Evolutionary conservation across 371 early-diverging fungal genomes (phyloP), one percentile per base, ranked within the genome.

Genomic region (Syncephalastrum monosporum): DNA sequence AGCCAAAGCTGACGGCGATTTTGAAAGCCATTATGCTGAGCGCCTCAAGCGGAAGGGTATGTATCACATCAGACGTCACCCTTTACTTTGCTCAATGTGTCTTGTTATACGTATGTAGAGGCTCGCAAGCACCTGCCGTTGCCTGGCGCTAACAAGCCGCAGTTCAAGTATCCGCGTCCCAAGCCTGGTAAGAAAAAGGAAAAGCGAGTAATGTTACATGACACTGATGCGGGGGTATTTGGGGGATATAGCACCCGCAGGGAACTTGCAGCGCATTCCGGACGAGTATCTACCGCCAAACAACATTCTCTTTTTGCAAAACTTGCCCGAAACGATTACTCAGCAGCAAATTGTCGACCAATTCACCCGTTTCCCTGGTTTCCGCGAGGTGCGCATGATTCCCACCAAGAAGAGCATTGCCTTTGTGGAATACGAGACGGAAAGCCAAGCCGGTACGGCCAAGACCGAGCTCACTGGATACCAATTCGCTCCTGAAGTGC

Each of bases 361-460:
- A 29, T 92, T 92, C 71, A 82, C 84, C 63, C 52, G 74, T 47
- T 88, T 89, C 68, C 78, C 86, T 42, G 98, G 98, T 5, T 96
- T 94, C 82, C 88, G 80, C 63, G 96, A 95, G 69, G 90, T 95
- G 15, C 91, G 98, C 65, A 79, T 87, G 65, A 86, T 96, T 15
- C 92, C 96, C 12, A 90, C 90, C 47, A 89, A 88, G 63, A 73
- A 81, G 54, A 90, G 85, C 6, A 90, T 96, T 70, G 97, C 95
- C 0, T 98, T 97, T 82, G 95, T 96, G 23, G 98, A 98, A 69
- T 98, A 93, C 68, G 91, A 90, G 51, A 88, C 78, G 25, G 90
- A 89, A 38, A 75, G 77, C 4, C 85, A 92, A 53, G 93, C 96
- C 1, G 80, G 82, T 8, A 82, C 84, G 25, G 96, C 96, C 33